Conservation (phyloP, 306 rosid genomes). For the Luffa aegyptiaca region DNA sequence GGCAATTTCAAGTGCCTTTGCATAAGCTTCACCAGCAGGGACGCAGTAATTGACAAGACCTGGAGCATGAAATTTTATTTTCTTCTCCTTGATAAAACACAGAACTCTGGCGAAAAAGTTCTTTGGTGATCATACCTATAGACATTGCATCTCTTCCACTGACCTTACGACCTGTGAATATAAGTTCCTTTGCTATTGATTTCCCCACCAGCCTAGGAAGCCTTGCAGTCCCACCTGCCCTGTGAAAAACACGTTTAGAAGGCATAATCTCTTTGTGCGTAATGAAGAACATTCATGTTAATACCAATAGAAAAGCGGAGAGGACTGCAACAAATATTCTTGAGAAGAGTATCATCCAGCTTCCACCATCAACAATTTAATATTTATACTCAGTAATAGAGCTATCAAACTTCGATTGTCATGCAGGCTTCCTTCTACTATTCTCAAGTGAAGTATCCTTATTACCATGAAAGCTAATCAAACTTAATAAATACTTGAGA, state of each 20-base stretch:
- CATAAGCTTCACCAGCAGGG: slow-evolving; percentile 63
- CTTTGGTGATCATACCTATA: slow-evolving; percentile 36
- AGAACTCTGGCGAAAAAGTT: background rate
- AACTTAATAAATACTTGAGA: too few species aligned
- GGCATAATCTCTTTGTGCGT: background rate
- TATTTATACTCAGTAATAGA: background rate
- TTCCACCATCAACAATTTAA: background rate
- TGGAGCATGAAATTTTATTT: slow-evolving; percentile 14
- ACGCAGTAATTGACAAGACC: slow-evolving; percentile 88
- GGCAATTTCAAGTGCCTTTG: slow-evolving; percentile 73
- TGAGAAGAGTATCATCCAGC: background rate
- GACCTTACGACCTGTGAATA: slow-evolving; percentile 71
- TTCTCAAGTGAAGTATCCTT: background rate
- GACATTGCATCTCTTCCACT: slow-evolving; percentile 61
- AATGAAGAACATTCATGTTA: background rate
- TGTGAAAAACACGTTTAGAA: slow-evolving; percentile 21
- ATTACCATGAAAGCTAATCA: too few species aligned
- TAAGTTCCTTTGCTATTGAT: slow-evolving; percentile 77
- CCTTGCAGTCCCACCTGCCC: slow-evolving; percentile 93
- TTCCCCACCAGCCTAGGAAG: slow-evolving; percentile 84
- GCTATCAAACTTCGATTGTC: background rate
- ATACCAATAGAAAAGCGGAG: background rate
- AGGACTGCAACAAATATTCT: background rate
- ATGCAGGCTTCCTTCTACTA: background rate
- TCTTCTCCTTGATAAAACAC: slow-evolving; percentile 2